Evolutionary conservation across 352 stramenopile genomes (phyloP), one percentile per base, ranked within the genome.

Genomic region (Globisporangium nunn): DNA sequence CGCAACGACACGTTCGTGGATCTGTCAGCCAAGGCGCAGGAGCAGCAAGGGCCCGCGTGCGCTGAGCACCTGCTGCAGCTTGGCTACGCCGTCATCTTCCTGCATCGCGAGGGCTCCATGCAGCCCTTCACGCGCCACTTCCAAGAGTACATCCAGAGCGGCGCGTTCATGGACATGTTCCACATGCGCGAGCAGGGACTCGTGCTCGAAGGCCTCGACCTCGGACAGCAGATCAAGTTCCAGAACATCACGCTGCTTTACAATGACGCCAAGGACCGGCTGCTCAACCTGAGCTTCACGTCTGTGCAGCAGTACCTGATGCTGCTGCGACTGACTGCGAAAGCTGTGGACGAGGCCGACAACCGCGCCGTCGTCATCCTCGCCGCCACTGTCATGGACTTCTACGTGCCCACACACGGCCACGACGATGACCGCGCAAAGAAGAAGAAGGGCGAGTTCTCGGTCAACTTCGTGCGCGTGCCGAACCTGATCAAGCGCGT

Each of bases 91-190:
- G 84, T 94, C 44, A 88, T 94, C 51, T 92, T 91, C 52, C 55
- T 94, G 46, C 74, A 90, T 56, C 78, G 84, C 33, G 68, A 89
- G 46, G 74, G 87, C 57, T 94, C 84, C 54, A 66, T 90, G 49
- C 74, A 80, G 58, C 84, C 84, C 12, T 94, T 94, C 51, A 88
- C 82, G 58, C 81, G 84, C 37, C 81, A 94, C 53, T 92, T 94
- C 57, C 75, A 89, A 49, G 81, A 81, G 66, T 91, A 85, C 62
- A 87, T 93, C 30, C 68, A 83, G 53, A 87, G 87, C 37, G 83
- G 80, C 50, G 78, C 76, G 44, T 91, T 93, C 58, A 87, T 93
- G 73, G 70, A 81, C 54, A 91, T 93, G 81, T 81, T 91, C 44
- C 67, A 74, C 40, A 54, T 87, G 58, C 65, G 75, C 30, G 67